These are phyloP conservation scores for Aspergillus sp. DNA, from an alignment of 2,329 filamentous ascomycete species.

Conservation along the genomic window DNA sequence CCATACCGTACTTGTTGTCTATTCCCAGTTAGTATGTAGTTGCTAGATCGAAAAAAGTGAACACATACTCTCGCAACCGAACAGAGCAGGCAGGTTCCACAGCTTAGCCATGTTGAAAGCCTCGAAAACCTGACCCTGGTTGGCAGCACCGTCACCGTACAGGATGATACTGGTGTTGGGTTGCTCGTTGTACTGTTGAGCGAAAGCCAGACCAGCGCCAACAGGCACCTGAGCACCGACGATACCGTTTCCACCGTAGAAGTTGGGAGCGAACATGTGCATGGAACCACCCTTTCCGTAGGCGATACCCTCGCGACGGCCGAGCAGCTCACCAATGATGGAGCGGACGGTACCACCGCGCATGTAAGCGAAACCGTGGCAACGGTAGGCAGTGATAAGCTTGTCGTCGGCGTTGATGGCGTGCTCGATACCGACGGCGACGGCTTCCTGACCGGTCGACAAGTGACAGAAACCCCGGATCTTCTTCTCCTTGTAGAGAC, in stretches of 20 bases:
- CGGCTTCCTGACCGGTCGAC: conserved; percentile 95
- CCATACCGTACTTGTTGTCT: conserved; percentile 99
- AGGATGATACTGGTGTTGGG: conserved; percentile 82
- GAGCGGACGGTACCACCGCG: conserved; percentile 82
- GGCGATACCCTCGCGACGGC: conserved; percentile 90
- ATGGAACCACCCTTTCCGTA: conserved; percentile 99
- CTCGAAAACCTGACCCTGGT: conserved; percentile 99
- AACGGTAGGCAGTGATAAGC: conserved; percentile 95
- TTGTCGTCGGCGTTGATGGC: conserved; percentile 87
- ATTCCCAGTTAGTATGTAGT: conserved; percentile 2
- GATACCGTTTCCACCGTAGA: conserved; percentile 98
- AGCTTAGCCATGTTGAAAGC: conserved; percentile 99
- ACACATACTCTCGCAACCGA: conserved; percentile 91
- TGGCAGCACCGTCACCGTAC: conserved; percentile 96
- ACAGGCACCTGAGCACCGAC: conserved; percentile 98
- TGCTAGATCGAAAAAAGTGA: conserved; percentile 14
- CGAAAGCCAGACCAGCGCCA: conserved; percentile 91
- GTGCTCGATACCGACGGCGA: conserved; percentile 94
- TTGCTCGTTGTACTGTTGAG: conserved; percentile 85
- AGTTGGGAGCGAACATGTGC: conserved; percentile 99
- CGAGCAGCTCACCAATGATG: conserved; percentile 93
- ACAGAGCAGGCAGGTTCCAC: conserved; percentile 92
- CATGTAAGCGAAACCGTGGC: conserved; percentile 98
- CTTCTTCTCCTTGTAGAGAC: conserved; percentile 99
- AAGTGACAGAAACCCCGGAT: conserved; percentile 99